Conservation (phyloP, 768 basidiomycete species). For the Cystofilobasidium ferigula region DNA sequence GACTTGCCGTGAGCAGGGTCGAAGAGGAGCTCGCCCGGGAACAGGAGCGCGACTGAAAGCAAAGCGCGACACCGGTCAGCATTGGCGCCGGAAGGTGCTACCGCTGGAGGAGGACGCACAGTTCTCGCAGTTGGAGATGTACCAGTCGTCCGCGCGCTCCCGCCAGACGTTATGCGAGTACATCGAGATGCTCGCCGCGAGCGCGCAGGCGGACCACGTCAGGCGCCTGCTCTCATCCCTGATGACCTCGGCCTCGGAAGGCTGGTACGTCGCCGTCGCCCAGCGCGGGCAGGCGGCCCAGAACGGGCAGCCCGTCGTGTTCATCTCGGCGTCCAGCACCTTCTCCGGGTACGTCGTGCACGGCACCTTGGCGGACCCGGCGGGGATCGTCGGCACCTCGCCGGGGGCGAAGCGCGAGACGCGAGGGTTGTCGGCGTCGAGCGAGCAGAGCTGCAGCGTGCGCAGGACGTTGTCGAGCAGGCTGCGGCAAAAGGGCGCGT, state of each 20-base stretch:
- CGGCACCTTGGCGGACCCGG: not conserved
- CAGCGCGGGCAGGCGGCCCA: constrained; percentile 26
- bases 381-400: constrained; percentile 6
- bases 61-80: not conserved
- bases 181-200: constrained; percentile 19
- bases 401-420: not conserved
- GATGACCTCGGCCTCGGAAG: constrained; percentile 9
- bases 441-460: constrained; percentile 7
- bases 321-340: constrained; percentile 16
- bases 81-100: not conserved
- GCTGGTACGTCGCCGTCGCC: not conserved
- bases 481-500: not conserved
- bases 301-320: constrained; percentile 15
- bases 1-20: constrained; percentile 3
- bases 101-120: not conserved
- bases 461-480: constrained; percentile 22
- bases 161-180: constrained; percentile 8
- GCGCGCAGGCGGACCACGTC: constrained; percentile 10
- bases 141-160: not conserved
- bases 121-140: constrained; percentile 11
- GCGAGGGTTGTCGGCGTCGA: constrained; percentile 11
- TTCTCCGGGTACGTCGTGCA: not conserved
- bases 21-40: constrained; percentile 13
- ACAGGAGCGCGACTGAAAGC: not conserved
- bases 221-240: constrained; percentile 19